Percentiles rank a stretch among this genome's conserved stretches.
phyloP scores from a whole-genome alignment of 352 stramenopile species.

The Pythium apleroticum region DNA sequence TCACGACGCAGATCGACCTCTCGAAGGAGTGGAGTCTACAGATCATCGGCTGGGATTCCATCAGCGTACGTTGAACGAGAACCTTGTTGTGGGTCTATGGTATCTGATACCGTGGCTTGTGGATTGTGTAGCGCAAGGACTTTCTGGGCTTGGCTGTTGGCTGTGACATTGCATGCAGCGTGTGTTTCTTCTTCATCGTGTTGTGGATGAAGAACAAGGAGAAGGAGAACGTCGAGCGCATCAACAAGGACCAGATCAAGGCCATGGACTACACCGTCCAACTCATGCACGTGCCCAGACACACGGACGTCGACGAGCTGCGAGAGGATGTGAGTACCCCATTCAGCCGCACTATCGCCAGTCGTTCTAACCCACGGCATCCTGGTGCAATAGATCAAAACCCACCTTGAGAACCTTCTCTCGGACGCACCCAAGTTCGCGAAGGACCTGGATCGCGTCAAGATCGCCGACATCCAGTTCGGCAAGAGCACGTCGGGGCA shows the following conservation, averaged over 20 bases:
- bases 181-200: conserved; percentile 66
- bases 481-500: conserved; percentile 65
- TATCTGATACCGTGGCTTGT: not conserved
- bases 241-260: conserved; percentile 64
- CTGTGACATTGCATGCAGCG: conserved; percentile 66
- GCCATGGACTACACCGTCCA: conserved; percentile 80
- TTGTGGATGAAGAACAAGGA: conserved; percentile 77
- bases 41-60: conserved; percentile 79
- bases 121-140: conserved; percentile 46
- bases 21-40: conserved; percentile 70
- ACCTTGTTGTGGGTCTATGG: not conserved
- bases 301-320: conserved; percentile 61
- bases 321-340: conserved; percentile 46
- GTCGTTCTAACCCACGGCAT: not conserved
- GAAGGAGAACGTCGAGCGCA: conserved; percentile 55
- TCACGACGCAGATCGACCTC: conserved; percentile 76
- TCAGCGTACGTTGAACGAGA: conserved; percentile 47
- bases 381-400: conserved; percentile 41
- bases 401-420: conserved; percentile 63
- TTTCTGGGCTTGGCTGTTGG: conserved; percentile 71
- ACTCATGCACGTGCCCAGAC: conserved; percentile 57
- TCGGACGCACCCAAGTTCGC: conserved; percentile 51
- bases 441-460: conserved; percentile 55
- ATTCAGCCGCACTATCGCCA: not conserved
- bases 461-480: conserved; percentile 79